These are phyloP conservation scores for Talaromyces rugulosus DNA, from an alignment of 2,329 filamentous ascomycete genomes.

Conservation along the genomic window DNA sequence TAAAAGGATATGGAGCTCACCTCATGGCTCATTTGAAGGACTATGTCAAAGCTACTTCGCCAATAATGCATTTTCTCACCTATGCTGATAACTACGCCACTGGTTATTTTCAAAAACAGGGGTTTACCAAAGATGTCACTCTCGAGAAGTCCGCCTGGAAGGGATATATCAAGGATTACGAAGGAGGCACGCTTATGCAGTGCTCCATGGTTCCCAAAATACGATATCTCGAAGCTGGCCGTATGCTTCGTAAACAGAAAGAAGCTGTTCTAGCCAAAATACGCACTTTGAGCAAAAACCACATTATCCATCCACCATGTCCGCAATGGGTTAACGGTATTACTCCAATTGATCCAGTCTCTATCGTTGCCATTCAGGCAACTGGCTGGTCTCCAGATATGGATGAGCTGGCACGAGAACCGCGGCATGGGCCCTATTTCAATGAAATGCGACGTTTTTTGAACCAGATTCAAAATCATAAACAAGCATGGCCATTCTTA, in stretches of 20 bases:
- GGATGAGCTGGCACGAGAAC: slow-evolving; percentile 92
- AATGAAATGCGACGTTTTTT: slow-evolving; percentile 88
- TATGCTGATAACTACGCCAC: slow-evolving; percentile 99
- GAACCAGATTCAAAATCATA: slow-evolving; percentile 91
- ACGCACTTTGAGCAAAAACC: slow-evolving; percentile 79
- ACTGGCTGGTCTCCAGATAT: slow-evolving; percentile 96
- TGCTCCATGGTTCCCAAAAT: slow-evolving; percentile 95
- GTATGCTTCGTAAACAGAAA: slow-evolving; percentile 96
- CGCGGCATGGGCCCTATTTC: slow-evolving; percentile 92
- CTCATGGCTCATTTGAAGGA: slow-evolving; percentile 97
- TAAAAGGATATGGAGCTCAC: slow-evolving; percentile 96
- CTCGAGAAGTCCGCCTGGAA: slow-evolving; percentile 89
- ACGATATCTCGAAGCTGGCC: slow-evolving; percentile 83
- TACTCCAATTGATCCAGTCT: slow-evolving; percentile 73
- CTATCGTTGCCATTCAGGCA: slow-evolving; percentile 79
- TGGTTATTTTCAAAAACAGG: slow-evolving; percentile 98
- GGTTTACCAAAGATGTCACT: slow-evolving; percentile 97
- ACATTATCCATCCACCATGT: slow-evolving; percentile 80
- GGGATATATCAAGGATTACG: slow-evolving; percentile 99
- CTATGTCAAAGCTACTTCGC: slow-evolving; percentile 93
- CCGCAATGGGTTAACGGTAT: slow-evolving; percentile 76
- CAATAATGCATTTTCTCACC: slow-evolving; percentile 97
- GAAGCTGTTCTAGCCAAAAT: slow-evolving; percentile 94
- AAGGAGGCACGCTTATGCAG: slow-evolving; percentile 98
- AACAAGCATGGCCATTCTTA: slow-evolving; percentile 88